Base-by-base conservation (phyloP, 768 basidiomycete genomes). In the Rubroboletus satanas region DNA sequence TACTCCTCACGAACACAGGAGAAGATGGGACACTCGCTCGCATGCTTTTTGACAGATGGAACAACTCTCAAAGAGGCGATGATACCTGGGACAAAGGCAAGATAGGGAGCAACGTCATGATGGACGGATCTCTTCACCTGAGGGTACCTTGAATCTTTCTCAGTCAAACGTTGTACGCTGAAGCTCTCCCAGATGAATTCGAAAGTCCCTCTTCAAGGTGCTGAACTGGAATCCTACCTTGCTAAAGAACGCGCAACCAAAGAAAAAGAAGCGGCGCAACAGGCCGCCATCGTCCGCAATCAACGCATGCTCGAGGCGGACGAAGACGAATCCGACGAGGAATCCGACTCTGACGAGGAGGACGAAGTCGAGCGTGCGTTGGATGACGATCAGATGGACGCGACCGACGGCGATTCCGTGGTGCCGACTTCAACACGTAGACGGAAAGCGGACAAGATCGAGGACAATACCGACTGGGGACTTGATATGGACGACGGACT, bases 251-350 rank as follows among this genome's bases (percentile, higher is more conserved):
- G 85, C 17, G 77, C 78, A 3, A 82, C 75, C 26, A 88, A 85
- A 65, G 94, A 97, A 66, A 88, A 87, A 61, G 90, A 90, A 62
- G 89, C 86, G 0, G 92, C 90, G 1, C 85, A 91, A 45, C 87
- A 93, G 73, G 94, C 91, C 4, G 86, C 87, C 1, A 75, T 90
- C 47, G 90, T 81, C 15, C 85, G 93, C 33, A 87, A 85, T 50
- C 90, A 92, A 62, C 83, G 89, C 33, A 86, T 97, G 78, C 80
- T 97, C 21, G 94, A 98, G 74, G 96, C 95, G 0, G 94, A 96
- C 66, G 93, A 93, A 66, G 93, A 87, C 54, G 92, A 91, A 43
- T 87, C 81, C 35, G 92, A 88, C 53, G 70, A 71, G 39, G 83
- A 89, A 53, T 85, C 82, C 0, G 89, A 87, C 55, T 77, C 78